Base-by-base conservation (phyloP, 495 filamentous ascomycete genomes). In the Aspergillus incahuasiensis region DNA sequence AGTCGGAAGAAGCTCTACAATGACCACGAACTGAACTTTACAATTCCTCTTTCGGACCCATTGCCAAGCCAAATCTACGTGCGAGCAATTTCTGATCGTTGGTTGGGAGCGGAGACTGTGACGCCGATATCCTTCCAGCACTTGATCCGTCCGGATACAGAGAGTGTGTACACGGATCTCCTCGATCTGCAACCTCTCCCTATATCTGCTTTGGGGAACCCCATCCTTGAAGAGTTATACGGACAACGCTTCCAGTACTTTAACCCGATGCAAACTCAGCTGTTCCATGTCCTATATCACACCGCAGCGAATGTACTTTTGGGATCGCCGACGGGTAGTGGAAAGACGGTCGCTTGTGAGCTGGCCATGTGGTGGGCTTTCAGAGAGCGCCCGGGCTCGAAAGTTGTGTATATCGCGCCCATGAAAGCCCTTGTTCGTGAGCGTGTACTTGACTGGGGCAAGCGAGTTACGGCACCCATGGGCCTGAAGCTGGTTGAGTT, bases 301-400 rank as follows among this genome's bases (percentile, higher is more conserved):
- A 94, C 92, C 0, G 68, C 86, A 25, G 84, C 87, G 35, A 99
- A 99, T 63, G 92, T 97, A 7, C 76, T 99, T 5, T 82, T 99
- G 6, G 94, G 94, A n/a, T 97, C 94, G 13, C 94, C 94, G 6
- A 99, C 94, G 6, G 94, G 94, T 47, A 94, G 89, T 75, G 94
- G 94, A 53, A 99, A 99, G 74, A 99, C 94, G 2, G 85, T 99
- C 28, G 94, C 94, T 13, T 89, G 87, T 28, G 94, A 99, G 65
- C 67, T 99, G 49, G 95, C 95, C n/a, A 97, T 99, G 95, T 99
- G 94, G 94, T 96, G 91, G 92, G 91, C 95, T 6, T 97, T 99
- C 71, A 86, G 92, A 11, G 92, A 97, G 67, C 89, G 87, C 39
- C 95, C 95, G 1, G 91, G 92, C 2, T 96, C 90, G 3, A 99